Percentiles rank a stretch among this genome's conserved stretches.
These are phyloP conservation scores for Boletus rex-veris DNA, from an alignment of 768 basidiomycete genomes.

Conservation along the genomic window DNA sequence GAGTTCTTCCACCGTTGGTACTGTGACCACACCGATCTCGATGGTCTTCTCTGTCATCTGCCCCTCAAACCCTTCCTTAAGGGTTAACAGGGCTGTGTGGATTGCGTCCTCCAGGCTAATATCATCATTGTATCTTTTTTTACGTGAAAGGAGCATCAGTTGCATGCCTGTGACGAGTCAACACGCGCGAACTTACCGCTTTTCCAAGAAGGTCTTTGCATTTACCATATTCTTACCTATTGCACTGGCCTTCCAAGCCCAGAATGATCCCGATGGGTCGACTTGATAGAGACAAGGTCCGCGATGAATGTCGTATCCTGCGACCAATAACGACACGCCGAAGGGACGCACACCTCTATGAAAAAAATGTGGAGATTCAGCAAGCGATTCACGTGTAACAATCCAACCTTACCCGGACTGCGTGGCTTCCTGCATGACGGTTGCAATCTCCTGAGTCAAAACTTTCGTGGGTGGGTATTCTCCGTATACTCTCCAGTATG, in stretches of 20 bases:
- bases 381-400: conserved; percentile 21
- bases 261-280: conserved; percentile 97
- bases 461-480: conserved; percentile 98
- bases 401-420: conserved; percentile 78
- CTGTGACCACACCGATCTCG: conserved; percentile 95
- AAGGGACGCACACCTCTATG: conserved; percentile 97
- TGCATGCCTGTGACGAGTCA: conserved; percentile 21
- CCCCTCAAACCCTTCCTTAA: conserved; percentile 99
- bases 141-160: conserved; percentile 18
- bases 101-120: conserved; percentile 98
- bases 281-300: conserved; percentile 98
- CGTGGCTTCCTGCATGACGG: conserved; percentile 98
- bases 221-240: conserved; percentile 99
- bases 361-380: conserved; percentile 33
- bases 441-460: conserved; percentile 95
- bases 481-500: conserved; percentile 99
- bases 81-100: conserved; percentile 94
- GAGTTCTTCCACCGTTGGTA: conserved; percentile 62
- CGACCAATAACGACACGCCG: conserved; percentile 94
- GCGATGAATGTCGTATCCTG: conserved; percentile 93
- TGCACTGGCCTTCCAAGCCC: conserved; percentile 99
- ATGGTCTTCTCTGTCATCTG: conserved; percentile 99
- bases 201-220: conserved; percentile 98
- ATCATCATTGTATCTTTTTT: conserved; percentile 97
- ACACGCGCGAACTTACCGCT: conserved; percentile 62